Base-by-base conservation (phyloP, 768 basidiomycete species). In the Omphalotus guepiniiformis region DNA sequence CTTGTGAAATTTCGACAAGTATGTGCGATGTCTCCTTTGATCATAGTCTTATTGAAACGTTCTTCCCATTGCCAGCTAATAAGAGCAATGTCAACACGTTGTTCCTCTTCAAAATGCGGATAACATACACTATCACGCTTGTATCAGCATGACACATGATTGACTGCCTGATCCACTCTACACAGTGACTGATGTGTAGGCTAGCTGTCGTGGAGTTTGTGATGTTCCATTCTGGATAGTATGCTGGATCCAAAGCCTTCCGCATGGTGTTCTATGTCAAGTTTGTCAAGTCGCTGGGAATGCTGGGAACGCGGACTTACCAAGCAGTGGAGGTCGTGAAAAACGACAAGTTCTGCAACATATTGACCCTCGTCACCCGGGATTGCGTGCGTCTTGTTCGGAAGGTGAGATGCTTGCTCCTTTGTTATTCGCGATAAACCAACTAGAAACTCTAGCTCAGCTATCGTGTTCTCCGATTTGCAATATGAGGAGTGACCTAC, bases 241-340 rank as follows among this genome's bases (percentile, higher is more conserved):
- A 54, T 13, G 56, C 58, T 15, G 53, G 55, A 30, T 53, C 38
- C 1, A 59, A 43, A 4, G 53, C 49, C 42, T 59, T 52, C 19
- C 59, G 55, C 1, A 60, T 43, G 27, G 50, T 56, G 42, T 60
- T 60, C 41, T 37, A 21, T 22, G 13, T 29, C 23, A 22, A 29
- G 23, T 6, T 38, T 49, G 27, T 19, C 22, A n/a, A 9, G 35
- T 41, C 13, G 22, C 28, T 15, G 45, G 18, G 6, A 30, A 30
- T 15, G 6, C n/a, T 27, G 13, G 21, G 8, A 27, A 32, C 6
- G 32, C 12, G 15, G 11, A 29, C 59, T 9, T 21, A 66, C 64
- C 48, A 64, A 37, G 40, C 64, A 66, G 48, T 63, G 63, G 6
- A 63, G 52, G 37, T 62, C 57, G 37, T 63, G 64, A 48, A 59